Evolutionary conservation across 352 stramenopile genomes (phyloP).

Genomic region (Phytophthora chlamydospora): DNA sequence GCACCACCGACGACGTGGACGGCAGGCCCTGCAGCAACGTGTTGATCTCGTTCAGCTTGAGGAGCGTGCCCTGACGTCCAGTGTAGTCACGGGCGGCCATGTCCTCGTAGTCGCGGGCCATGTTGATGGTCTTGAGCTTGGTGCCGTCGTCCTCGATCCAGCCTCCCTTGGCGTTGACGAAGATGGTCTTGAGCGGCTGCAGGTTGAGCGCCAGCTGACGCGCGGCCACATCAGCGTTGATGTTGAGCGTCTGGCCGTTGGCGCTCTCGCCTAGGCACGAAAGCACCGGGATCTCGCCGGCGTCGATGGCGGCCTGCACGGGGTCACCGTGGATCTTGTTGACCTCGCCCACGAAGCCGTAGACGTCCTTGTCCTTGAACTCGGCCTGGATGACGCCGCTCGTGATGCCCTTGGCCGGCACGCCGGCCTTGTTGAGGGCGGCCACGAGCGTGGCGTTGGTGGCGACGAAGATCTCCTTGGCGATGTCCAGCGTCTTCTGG

Average conservation of each 20-base stretch:
- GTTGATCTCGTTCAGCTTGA: slow-evolving; percentile 93
- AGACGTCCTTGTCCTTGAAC: slow-evolving; percentile 83
- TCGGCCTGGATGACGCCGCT: slow-evolving; percentile 85
- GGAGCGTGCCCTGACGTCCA: slow-evolving; percentile 88
- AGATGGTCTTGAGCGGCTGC: slow-evolving; percentile 90
- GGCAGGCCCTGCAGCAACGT: slow-evolving; percentile 78
- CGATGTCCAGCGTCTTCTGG: slow-evolving; percentile 86
- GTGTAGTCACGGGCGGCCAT: slow-evolving; percentile 88
- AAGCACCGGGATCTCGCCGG: slow-evolving; percentile 83
- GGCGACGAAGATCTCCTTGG: slow-evolving; percentile 84
- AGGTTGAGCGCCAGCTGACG: slow-evolving; percentile 80
- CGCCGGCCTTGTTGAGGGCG: slow-evolving; percentile 69
- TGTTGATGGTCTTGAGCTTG: slow-evolving; percentile 85
- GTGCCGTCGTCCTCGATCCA: slow-evolving; percentile 88
- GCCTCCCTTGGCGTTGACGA: slow-evolving; percentile 89
- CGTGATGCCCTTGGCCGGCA: slow-evolving; percentile 79
- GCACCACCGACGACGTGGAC: slow-evolving; percentile 79
- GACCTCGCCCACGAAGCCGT: slow-evolving; percentile 87
- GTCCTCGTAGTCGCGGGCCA: slow-evolving; percentile 76
- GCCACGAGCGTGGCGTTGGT: slow-evolving; percentile 86
- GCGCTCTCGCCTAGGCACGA: slow-evolving; percentile 82
- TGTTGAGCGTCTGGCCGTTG: slow-evolving; percentile 85
- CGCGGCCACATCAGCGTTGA: slow-evolving; percentile 89
- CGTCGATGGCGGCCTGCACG: slow-evolving; percentile 71
- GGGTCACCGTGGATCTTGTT: slow-evolving; percentile 73